Evolutionary conservation across 257 asterid species (phyloP).

Genomic region (Fraxinus excelsior): DNA sequence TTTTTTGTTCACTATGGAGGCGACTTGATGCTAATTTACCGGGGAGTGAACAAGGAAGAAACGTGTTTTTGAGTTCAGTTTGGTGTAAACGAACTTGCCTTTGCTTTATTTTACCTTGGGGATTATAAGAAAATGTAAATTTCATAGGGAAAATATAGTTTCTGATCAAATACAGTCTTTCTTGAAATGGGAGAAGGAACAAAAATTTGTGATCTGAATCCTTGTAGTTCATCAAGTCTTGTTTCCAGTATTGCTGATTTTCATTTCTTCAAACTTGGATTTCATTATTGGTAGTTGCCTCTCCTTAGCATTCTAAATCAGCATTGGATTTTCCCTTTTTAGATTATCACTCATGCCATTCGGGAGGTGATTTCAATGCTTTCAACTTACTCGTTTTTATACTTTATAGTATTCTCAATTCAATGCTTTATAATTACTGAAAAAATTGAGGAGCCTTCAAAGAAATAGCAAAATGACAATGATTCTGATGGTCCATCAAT

Average conservation of each 20-base stretch:
- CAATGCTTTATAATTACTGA: background rate
- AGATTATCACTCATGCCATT: background rate
- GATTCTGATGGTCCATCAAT: too few relatives aligned
- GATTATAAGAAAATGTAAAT: background rate
- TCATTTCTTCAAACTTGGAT: background rate
- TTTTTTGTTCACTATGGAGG: background rate
- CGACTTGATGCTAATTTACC: background rate
- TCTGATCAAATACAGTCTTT: slow-evolving; percentile 4
- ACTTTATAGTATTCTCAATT: background rate
- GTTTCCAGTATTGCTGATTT: background rate
- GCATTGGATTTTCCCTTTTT: slow-evolving; percentile 13
- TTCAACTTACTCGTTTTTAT: background rate
- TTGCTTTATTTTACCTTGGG: background rate
- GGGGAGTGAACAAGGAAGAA: background rate
- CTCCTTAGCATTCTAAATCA: background rate
- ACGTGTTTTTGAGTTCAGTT: background rate
- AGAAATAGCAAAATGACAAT: background rate
- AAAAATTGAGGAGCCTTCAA: background rate
- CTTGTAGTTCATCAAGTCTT: slow-evolving; percentile 4
- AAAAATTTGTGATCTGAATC: slow-evolving; percentile 25
- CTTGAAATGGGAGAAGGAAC: background rate
- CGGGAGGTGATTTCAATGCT: background rate
- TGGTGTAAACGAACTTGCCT: background rate
- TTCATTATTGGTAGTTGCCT: background rate
- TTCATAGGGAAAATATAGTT: slow-evolving; percentile 9